phyloP scores from a whole-genome alignment of 2,329 filamentous ascomycete species.

The Didymella segeticola region DNA sequence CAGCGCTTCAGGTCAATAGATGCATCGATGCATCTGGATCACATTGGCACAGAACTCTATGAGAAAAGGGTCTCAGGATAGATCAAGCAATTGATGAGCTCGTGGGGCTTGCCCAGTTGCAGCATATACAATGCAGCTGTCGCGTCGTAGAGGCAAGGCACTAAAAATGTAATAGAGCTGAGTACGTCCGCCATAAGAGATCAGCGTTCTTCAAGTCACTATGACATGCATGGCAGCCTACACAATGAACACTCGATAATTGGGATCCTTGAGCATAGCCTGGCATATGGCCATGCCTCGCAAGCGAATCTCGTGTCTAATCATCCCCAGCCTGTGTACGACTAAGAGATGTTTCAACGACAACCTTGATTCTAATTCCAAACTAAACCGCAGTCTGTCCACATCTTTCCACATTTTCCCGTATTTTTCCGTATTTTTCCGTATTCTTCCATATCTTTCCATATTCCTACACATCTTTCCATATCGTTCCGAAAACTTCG shows the following conservation, averaged over 20 bases:
- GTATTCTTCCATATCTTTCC: too few relatives aligned
- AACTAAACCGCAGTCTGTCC: too few relatives aligned
- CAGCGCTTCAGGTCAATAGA: background rate
- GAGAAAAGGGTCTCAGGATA: background rate
- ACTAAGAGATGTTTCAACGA: too few relatives aligned
- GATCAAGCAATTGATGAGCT: background rate
- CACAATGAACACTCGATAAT: background rate
- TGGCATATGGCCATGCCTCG: background rate
- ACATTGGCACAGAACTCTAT: background rate
- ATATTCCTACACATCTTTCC: too few relatives aligned
- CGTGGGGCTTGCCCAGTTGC: background rate
- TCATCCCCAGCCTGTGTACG: background rate
- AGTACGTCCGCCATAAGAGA: accelerated
- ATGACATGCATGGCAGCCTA: background rate
- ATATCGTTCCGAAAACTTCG: too few relatives aligned
- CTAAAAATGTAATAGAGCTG: too few relatives aligned
- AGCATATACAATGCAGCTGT: background rate
- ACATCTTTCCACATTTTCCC: too few relatives aligned
- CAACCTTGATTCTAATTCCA: too few relatives aligned
- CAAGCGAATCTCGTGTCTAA: background rate
- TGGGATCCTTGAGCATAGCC: background rate
- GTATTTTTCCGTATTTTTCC: too few relatives aligned
- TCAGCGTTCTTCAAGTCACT: background rate
- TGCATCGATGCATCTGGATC: background rate
- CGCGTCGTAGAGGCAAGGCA: background rate